Evolutionary conservation across 305 asterid species (phyloP), one percentile per base, ranked within the genome.

Genomic region (Fraxinus albicans): DNA sequence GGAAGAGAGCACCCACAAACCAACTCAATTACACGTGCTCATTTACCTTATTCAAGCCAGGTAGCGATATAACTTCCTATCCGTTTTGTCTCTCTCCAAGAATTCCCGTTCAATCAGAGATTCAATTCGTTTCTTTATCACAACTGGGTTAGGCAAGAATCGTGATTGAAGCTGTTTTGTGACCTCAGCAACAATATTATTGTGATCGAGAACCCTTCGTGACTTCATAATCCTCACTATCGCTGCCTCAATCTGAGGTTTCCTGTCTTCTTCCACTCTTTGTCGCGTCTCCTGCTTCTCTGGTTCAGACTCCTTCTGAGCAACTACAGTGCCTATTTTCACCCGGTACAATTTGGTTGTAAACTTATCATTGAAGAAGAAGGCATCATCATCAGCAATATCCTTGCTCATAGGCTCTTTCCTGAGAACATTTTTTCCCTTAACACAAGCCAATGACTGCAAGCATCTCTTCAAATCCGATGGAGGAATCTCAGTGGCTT

Each of bases 341-440:
- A 86, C 79, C 83, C 79, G 74, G 69, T 70, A 80, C 47, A 83
- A 80, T 35, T 83, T 83, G 82, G 83, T 83, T 2, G 85, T 70
- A 63, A 83, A 83, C 76, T 77, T 83, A 19, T 86, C 88, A 0
- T 86, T 86, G 74, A 83, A 80, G 80, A 53, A 83, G 65, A 86
- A 86, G 0, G 65, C 38, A 83, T 86, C 88, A 12, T 80, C 86
- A 69, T 86, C 88, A 33, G 75, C 86, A 72, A 86, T 81, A 33
- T 86, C 86, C 29, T 81, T 83, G 80, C 88, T 81, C 86, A 83
- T 86, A 17, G 88, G 88, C 76, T 80, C 88, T 78, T 86, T 86
- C 42, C 85, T 79, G 25, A 86, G 34, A 63, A 86, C 85, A 77
- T 83, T 83, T 81, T 86, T 86, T 55, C 88, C 88, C 85, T 85